Conservation (phyloP, 345 rosid genomes). For the Camelina laxa region DNA sequence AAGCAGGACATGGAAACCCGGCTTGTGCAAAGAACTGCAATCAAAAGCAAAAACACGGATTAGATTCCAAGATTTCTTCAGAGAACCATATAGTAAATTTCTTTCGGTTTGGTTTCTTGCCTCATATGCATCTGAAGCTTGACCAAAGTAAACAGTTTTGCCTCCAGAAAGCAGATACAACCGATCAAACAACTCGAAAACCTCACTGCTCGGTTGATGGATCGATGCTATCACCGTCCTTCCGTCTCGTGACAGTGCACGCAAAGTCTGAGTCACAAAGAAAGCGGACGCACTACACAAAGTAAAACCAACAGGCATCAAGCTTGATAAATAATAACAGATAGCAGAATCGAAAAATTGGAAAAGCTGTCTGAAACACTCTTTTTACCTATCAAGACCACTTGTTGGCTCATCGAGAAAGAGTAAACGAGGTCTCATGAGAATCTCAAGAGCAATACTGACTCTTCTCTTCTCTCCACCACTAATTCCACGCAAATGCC, state of each 20-base stretch:
- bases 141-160: slow-evolving; percentile 91
- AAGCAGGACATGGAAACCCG: slow-evolving; percentile 93
- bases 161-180: slow-evolving; percentile 90
- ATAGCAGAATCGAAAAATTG: not conserved
- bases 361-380: slow-evolving; percentile 1
- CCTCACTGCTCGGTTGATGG: slow-evolving; percentile 97
- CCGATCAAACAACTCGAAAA: slow-evolving; percentile 88
- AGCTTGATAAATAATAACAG: not conserved
- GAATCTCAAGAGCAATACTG: slow-evolving; percentile 93
- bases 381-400: slow-evolving; percentile 87
- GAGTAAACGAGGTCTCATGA: slow-evolving; percentile 91
- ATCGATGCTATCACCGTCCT: slow-evolving; percentile 94
- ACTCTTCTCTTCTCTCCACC: slow-evolving; percentile 95
- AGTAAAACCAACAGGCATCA: not conserved
- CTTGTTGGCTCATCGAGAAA: slow-evolving; percentile 98
- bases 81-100: not conserved
- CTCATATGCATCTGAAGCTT: slow-evolving; percentile 85
- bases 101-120: slow-evolving; percentile 44
- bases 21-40: slow-evolving; percentile 94
- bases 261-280: slow-evolving; percentile 90
- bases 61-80: slow-evolving; percentile 15
- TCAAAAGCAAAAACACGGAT: not conserved
- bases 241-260: slow-evolving; percentile 86
- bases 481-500: slow-evolving; percentile 94
- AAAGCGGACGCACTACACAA: slow-evolving; percentile 90